Base-by-base conservation (phyloP, 1,284 basidiomycete species). In the Rhodofomes roseus region DNA sequence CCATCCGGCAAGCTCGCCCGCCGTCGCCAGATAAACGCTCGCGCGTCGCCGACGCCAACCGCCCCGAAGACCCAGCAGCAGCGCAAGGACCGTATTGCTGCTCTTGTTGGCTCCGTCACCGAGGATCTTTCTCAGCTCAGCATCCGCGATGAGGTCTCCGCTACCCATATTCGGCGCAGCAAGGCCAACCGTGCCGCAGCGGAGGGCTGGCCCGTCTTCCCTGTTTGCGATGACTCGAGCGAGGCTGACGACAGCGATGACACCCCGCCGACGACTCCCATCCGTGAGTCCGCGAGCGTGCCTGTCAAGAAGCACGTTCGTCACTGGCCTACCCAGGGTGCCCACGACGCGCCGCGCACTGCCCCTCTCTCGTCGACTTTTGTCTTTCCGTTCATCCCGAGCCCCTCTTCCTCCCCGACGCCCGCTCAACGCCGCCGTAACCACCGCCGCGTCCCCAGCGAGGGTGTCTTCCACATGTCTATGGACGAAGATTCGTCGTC, bases 401-500 rank as follows among this genome's bases (percentile, higher is more conserved):
- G 63, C 46, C 70, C 70, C 16, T 73, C 73, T 16, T 72, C 75
- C 11, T 76, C 76, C 40, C 76, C 77, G 48, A 73, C 75, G n/a
- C 70, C 69, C 34, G 72, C 70, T 5, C 74, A 73, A 62, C 69
- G 68, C 41, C 71, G 67, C 31, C 76, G 78, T 60, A 76, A 77
- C 62, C 86, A 88, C 66, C 73, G 72, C 40, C 80, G 86, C 56
- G 76, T 79, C 0, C 85, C 87, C 2, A 88, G 84, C 65, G 87
- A 88, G 57, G 83, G 84, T 54, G 76, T 89, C 14, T 89, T 89
- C 70, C 71, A 77, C 65, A 83, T 89, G 82, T 86, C 84, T 56
- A 84, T 85, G 51, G 86, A 89, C 62, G 87, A 89, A 68, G 84
- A 86, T 59, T 73, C 76, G 18, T 73, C 79, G 11, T 74, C 80